These are phyloP conservation scores for Xylaria curta DNA, from an alignment of 495 filamentous ascomycete species.

Conservation along the genomic window DNA sequence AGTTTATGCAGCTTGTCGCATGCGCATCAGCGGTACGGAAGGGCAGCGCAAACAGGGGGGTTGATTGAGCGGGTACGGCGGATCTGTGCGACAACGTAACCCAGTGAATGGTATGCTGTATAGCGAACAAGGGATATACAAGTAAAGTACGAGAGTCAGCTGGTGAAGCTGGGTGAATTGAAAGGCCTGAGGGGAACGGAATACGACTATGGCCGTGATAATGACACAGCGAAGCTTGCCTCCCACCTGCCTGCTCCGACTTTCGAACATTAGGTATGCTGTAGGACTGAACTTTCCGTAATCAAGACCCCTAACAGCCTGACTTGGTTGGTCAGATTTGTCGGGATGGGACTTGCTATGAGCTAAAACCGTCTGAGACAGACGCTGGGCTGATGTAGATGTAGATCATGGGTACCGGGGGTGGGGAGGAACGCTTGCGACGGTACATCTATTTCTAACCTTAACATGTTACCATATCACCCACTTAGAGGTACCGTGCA, in stretches of 20 bases:
- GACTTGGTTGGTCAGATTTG: constrained; percentile 25
- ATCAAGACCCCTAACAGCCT: constrained; percentile 16
- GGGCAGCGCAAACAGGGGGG: constrained; percentile 24
- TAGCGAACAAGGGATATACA: background rate
- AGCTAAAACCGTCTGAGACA: constrained; percentile 28
- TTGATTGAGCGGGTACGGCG: constrained; percentile 19
- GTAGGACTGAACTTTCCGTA: constrained; percentile 22
- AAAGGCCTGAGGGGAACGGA: background rate
- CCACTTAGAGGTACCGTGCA: background rate
- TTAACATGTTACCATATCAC: background rate
- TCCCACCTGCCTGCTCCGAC: constrained; percentile 5
- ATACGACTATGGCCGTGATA: constrained; percentile 4
- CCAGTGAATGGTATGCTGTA: background rate
- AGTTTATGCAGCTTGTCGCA: constrained; percentile 29
- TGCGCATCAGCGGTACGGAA: constrained; percentile 25
- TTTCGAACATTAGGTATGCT: constrained; percentile 10
- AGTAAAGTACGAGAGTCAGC: background rate
- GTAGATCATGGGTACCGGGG: constrained; percentile 22
- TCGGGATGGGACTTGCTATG: constrained; percentile 12
- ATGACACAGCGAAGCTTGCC: constrained; percentile 14
- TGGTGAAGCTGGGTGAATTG: constrained; percentile 1
- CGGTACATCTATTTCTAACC: background rate
- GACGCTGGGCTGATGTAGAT: constrained; percentile 29
- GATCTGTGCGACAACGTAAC: constrained; percentile 21
- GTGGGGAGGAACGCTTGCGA: constrained; percentile 7